phyloP scores from a whole-genome alignment of 352 stramenopile species.

The Phytophthora constricta region DNA sequence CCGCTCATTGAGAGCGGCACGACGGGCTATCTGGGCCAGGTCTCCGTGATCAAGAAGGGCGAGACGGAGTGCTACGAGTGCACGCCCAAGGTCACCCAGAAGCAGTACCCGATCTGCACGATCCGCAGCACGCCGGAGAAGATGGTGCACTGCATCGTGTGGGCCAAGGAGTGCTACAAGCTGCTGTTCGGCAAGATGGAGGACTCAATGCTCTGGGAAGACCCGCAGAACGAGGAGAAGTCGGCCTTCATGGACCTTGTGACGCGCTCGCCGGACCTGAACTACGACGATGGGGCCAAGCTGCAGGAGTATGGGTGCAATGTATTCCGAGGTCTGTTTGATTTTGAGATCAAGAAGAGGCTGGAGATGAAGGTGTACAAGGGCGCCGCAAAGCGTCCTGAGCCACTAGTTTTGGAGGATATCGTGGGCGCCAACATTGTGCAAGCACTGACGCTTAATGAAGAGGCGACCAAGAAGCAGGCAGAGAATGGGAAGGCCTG shows the following conservation, averaged over 20 bases:
- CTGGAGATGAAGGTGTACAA: slow-evolving; percentile 98
- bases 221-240: slow-evolving; percentile 77
- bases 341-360: slow-evolving; percentile 96
- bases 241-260: slow-evolving; percentile 88
- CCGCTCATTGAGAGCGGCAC: slow-evolving; percentile 98
- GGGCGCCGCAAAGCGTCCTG: slow-evolving; percentile 90
- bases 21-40: slow-evolving; percentile 98
- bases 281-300: slow-evolving; percentile 45
- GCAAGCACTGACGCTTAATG: slow-evolving; percentile 42
- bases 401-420: slow-evolving; percentile 73
- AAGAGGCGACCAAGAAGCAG: slow-evolving; percentile 27
- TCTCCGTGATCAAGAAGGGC: slow-evolving; percentile 97
- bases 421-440: slow-evolving; percentile 55
- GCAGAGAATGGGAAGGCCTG: slow-evolving; percentile 54
- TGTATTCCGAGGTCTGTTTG: slow-evolving; percentile 93
- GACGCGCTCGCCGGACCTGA: slow-evolving; percentile 50
- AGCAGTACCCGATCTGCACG: slow-evolving; percentile 99
- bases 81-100: slow-evolving; percentile 93
- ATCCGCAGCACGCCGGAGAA: slow-evolving; percentile 99
- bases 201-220: slow-evolving; percentile 97
- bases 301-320: slow-evolving; percentile 71
- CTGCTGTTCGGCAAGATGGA: slow-evolving; percentile 84
- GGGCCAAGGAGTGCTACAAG: slow-evolving; percentile 94
- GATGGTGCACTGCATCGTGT: slow-evolving; percentile 99
- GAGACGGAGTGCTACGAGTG: slow-evolving; percentile 99